phyloP scores from a whole-genome alignment of 345 rosid genomes.

The Brassica rapa region DNA sequence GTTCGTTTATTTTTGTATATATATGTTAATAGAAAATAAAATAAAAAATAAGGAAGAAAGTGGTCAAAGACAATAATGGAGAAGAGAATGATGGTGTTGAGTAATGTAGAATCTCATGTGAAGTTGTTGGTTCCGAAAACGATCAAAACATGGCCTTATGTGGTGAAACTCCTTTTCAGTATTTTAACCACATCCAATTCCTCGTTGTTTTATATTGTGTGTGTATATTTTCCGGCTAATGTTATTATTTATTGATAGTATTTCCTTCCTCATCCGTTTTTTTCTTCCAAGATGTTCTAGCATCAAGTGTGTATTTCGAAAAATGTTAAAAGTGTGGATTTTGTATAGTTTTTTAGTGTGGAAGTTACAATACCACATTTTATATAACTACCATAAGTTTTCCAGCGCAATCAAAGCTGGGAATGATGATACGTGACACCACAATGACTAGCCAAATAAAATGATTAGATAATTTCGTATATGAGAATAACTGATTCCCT shows the following conservation, averaged over 20 bases:
- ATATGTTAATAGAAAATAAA: constrained; percentile 4
- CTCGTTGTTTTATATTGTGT: constrained; percentile 10
- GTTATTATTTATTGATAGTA: background rate
- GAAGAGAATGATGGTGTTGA: constrained; percentile 54
- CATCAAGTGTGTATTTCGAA: background rate
- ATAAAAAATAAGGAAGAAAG: constrained; percentile 48
- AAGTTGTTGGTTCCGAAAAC: constrained; percentile 53
- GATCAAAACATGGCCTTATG: constrained; percentile 41
- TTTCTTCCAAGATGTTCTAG: background rate
- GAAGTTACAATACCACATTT: background rate
- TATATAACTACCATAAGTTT: background rate
- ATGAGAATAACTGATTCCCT: background rate
- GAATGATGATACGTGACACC: background rate
- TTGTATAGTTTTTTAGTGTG: background rate
- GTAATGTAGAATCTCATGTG: constrained; percentile 63
- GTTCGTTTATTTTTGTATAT: background rate
- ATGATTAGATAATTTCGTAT: background rate
- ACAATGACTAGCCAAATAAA: background rate
- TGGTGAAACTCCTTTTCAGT: constrained; percentile 33
- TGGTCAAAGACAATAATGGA: constrained; percentile 83
- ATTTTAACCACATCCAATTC: constrained; percentile 17
- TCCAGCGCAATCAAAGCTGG: background rate
- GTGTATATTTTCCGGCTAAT: background rate
- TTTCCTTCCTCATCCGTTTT: background rate
- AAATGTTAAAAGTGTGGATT: background rate